These are phyloP conservation scores for Diaporthe sp. DNA, from an alignment of 2,329 filamentous ascomycete genomes.

Conservation along the genomic window DNA sequence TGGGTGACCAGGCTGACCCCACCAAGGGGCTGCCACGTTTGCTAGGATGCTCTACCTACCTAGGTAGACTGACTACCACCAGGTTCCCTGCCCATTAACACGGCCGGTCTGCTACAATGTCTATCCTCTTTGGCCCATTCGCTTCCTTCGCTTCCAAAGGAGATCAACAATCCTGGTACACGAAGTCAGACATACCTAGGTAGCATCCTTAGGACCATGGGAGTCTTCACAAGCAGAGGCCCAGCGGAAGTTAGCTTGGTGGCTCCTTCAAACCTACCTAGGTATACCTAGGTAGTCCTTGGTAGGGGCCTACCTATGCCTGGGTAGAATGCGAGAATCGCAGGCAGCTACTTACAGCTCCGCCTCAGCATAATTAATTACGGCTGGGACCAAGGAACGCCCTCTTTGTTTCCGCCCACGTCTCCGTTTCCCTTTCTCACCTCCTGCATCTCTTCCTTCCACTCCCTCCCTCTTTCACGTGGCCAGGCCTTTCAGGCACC, in stretches of 20 bases:
- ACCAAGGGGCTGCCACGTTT: background rate
- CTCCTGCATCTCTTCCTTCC: background rate
- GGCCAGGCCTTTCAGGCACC: conserved; percentile 5
- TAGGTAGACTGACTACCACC: background rate
- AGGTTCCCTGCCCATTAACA: background rate
- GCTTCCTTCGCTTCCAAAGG: no score
- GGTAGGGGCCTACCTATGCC: no score
- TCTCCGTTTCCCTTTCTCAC: background rate
- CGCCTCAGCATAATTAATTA: background rate
- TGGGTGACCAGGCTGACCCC: conserved; percentile 15
- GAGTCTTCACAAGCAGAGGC: background rate
- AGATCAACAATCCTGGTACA: no score
- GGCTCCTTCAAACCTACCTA: background rate
- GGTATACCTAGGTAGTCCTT: background rate
- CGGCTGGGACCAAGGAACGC: background rate
- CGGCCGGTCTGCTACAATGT: no score
- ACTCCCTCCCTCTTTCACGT: background rate
- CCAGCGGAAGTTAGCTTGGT: background rate
- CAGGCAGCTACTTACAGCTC: background rate
- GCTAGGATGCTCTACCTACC: background rate
- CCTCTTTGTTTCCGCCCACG: background rate
- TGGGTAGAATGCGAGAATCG: background rate
- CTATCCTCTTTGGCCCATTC: no score
- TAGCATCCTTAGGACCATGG: background rate
- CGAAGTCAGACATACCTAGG: no score